Percentiles rank a stretch among this genome's conserved stretches.
phyloP scores from a whole-genome alignment of 108 stramenopile genomes.

The Phaeodactylum tricornutum region DNA sequence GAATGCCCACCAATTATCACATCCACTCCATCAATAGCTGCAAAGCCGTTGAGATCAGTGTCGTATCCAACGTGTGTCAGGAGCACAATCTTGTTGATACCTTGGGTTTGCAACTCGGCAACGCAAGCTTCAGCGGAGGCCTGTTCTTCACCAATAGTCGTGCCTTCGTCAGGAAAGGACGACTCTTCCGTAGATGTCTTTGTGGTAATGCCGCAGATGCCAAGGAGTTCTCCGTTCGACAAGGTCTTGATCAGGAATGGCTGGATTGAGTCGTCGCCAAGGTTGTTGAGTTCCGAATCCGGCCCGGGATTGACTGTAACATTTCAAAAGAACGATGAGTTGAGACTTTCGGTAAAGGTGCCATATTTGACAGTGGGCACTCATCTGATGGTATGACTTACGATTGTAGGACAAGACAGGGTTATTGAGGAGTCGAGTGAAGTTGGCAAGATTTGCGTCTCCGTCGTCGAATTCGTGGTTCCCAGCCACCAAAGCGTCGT shows the following conservation, averaged over 20 bases:
- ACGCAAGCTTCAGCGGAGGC: constrained; percentile 18
- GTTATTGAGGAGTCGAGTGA: constrained; percentile 18
- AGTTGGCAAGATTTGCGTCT: constrained; percentile 25
- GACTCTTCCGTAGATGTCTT: constrained; percentile 14
- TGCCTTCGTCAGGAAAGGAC: constrained; percentile 32
- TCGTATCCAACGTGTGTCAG: constrained; percentile 39
- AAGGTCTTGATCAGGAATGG: constrained; percentile 13
- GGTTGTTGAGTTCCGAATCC: no score
- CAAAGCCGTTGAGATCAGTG: constrained; percentile 16
- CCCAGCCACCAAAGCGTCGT: constrained; percentile 36
- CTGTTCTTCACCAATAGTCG: constrained; percentile 26
- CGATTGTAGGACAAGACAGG: not conserved
- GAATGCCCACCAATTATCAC: constrained; percentile 43
- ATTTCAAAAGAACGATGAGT: no score
- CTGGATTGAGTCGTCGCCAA: constrained; percentile 6
- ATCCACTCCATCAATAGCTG: constrained; percentile 38
- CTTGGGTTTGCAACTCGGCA: constrained; percentile 17
- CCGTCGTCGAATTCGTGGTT: constrained; percentile 59
- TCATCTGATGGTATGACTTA: not conserved
- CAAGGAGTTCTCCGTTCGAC: constrained; percentile 24
- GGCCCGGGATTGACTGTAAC: no score
- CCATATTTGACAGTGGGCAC: no score
- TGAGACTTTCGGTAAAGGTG: no score
- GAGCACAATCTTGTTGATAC: constrained; percentile 40
- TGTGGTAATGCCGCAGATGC: constrained; percentile 25